Conservation (phyloP, 768 basidiomycete species). For the Calocybe cyanea region DNA sequence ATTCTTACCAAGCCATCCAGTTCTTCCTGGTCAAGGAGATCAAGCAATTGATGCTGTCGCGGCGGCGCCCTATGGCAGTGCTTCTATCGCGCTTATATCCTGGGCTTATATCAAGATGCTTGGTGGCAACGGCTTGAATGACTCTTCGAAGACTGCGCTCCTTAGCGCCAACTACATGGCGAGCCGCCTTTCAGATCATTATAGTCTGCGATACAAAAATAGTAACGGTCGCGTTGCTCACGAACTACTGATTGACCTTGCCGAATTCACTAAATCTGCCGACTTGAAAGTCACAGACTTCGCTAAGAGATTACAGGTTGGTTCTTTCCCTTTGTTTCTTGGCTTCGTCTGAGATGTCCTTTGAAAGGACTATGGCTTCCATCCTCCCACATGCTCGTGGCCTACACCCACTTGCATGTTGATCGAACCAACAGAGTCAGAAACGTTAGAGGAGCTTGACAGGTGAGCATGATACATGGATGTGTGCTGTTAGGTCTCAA, state of each 20-base stretch:
- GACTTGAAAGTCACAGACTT: conserved; percentile 94
- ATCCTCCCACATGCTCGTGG: conserved; percentile 98
- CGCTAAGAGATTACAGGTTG: conserved; percentile 89
- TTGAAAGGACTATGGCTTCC: conserved; percentile 82
- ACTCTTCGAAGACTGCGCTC: conserved; percentile 83
- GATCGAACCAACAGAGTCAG: conserved; percentile 97
- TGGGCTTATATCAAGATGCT: conserved; percentile 99
- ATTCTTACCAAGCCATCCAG: conserved; percentile 89
- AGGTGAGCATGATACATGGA: conserved; percentile 39
- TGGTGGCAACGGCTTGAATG: conserved; percentile 85
- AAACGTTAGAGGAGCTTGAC: conserved; percentile 90
- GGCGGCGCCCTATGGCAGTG: conserved; percentile 90
- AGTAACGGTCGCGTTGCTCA: conserved; percentile 91
- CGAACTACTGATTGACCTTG: conserved; percentile 91
- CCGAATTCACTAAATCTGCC: conserved; percentile 88
- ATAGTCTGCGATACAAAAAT: conserved; percentile 87
- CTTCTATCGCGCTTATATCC: conserved; percentile 92
- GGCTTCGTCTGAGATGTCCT: neutral
- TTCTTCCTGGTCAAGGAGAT: conserved; percentile 61
- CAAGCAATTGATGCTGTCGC: conserved; percentile 84
- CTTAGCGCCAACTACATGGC: conserved; percentile 99
- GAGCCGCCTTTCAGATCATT: conserved; percentile 76
- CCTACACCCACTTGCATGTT: conserved; percentile 96
- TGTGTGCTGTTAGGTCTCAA: conserved; percentile 8
- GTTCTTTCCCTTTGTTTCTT: neutral